phyloP scores from a whole-genome alignment of 805 yeast genomes.

The Zygotorulaspora florentina region DNA sequence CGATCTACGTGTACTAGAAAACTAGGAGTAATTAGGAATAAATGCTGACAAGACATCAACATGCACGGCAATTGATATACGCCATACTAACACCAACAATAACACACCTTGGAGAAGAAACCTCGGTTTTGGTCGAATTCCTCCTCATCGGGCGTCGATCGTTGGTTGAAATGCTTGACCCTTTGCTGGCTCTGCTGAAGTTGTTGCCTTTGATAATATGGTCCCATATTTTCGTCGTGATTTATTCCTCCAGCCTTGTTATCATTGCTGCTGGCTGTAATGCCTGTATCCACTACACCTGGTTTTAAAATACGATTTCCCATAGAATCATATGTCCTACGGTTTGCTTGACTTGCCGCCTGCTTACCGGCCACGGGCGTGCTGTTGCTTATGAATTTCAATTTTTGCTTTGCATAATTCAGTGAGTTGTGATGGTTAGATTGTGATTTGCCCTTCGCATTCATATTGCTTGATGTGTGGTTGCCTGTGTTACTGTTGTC shows the following conservation, averaged over 20 bases:
- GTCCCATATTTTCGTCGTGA: constrained; percentile 9
- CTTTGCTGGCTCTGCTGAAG: constrained; percentile 10
- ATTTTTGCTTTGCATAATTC: constrained; percentile 14
- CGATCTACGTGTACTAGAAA: constrained; percentile 15
- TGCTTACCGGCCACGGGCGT: constrained; percentile 6
- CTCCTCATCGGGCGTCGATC: constrained; percentile 7
- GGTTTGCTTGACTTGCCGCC: constrained; percentile 8
- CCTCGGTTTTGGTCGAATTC: constrained; percentile 12
- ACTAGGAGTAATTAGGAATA: background rate
- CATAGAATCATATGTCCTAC: constrained; percentile 28
- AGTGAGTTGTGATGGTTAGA: constrained; percentile 12
- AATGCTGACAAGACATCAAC: background rate
- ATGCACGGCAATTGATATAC: constrained; percentile 3
- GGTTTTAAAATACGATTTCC: constrained; percentile 18
- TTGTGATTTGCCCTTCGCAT: constrained; percentile 11
- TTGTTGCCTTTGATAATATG: constrained; percentile 12
- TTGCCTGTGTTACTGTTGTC: constrained; percentile 17
- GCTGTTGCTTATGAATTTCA: constrained; percentile 7
- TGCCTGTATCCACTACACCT: background rate
- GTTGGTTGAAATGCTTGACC: constrained; percentile 9
- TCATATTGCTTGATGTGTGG: constrained; percentile 4
- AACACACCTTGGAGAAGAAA: constrained; percentile 21
- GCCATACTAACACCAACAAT: constrained; percentile 19
- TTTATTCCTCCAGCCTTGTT: constrained; percentile 7
- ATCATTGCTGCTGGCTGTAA: constrained; percentile 4